phyloP scores from a whole-genome alignment of 257 asterid species.

The Linderniella brevidens region DNA sequence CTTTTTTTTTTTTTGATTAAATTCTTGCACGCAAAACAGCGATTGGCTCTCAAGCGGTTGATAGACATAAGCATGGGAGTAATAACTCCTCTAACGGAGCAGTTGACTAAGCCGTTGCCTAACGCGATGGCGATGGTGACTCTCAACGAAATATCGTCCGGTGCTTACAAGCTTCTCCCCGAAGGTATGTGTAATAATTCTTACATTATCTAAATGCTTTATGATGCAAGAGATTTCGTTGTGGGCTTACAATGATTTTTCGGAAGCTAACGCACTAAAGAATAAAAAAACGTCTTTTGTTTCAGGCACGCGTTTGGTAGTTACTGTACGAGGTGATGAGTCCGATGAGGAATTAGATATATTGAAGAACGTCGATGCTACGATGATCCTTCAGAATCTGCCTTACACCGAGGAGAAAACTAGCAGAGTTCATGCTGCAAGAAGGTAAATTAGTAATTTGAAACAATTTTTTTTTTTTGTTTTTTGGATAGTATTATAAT shows the following conservation, averaged over 20 bases:
- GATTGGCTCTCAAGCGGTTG: slow-evolving; percentile 78
- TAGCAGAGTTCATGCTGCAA: slow-evolving; percentile 92
- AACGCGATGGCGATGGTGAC: slow-evolving; percentile 66
- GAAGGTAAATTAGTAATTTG: slow-evolving; percentile 52
- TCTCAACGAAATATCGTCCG: slow-evolving; percentile 61
- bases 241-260: no score
- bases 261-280: no score
- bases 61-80: slow-evolving; percentile 93
- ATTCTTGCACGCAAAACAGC: slow-evolving; percentile 19
- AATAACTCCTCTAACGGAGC: slow-evolving; percentile 83
- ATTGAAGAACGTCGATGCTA: slow-evolving; percentile 55
- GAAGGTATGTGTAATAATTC: slow-evolving; percentile 33
- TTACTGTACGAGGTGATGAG: slow-evolving; percentile 78
- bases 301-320: slow-evolving; percentile 72
- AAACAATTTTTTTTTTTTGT: slow-evolving; percentile 11
- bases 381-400: slow-evolving; percentile 69
- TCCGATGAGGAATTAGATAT: slow-evolving; percentile 53
- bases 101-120: slow-evolving; percentile 78
- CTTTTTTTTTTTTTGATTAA: not conserved
- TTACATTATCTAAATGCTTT: slow-evolving; percentile 4
- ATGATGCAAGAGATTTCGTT: not conserved
- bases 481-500: slow-evolving; percentile 2
- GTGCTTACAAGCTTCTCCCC: slow-evolving; percentile 83
- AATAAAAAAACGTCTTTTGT: not conserved
- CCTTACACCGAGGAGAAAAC: slow-evolving; percentile 60